A percentile compares a stretch with the other conserved stretches of the same genome.
Evolutionary conservation across 345 rosid genomes (phyloP).

Genomic region (Orychophragmus violaceus): DNA sequence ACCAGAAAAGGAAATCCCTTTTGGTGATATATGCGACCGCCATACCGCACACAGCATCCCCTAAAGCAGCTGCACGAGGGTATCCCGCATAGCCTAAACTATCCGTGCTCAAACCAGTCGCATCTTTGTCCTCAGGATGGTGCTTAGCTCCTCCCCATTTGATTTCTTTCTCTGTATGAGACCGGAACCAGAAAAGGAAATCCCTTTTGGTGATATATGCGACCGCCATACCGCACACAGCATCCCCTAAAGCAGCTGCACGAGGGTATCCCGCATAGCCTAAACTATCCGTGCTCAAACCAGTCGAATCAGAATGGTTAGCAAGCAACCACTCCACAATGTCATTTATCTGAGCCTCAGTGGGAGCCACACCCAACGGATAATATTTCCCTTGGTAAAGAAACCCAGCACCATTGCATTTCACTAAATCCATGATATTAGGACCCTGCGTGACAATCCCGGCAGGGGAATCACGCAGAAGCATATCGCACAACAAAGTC

Average conservation of each 20-base stretch:
- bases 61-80: slow-evolving; percentile 71
- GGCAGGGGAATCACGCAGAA: slow-evolving; percentile 85
- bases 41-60: slow-evolving; percentile 96
- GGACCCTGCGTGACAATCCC: slow-evolving; percentile 91
- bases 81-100: slow-evolving; percentile 90
- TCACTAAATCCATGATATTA: slow-evolving; percentile 87
- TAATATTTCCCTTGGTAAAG: slow-evolving; percentile 69
- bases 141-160: slow-evolving; percentile 99
- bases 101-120: slow-evolving; percentile 91
- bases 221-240: slow-evolving; percentile 97
- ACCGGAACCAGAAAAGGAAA: slow-evolving; percentile 93
- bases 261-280: slow-evolving; percentile 84
- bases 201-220: slow-evolving; percentile 76
- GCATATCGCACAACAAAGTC: slow-evolving; percentile 95
- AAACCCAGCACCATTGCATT: slow-evolving; percentile 93
- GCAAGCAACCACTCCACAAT: slow-evolving; percentile 81
- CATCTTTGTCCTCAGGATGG: slow-evolving; percentile 92
- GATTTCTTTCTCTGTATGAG: slow-evolving; percentile 86
- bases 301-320: slow-evolving; percentile 80
- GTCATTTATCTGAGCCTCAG: slow-evolving; percentile 74
- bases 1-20: slow-evolving; percentile 87
- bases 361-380: slow-evolving; percentile 74
- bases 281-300: slow-evolving; percentile 88
- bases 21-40: slow-evolving; percentile 87
- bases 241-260: slow-evolving; percentile 80